A percentile compares a stretch with the other conserved stretches of the same genome.
These are phyloP conservation scores for Fusarium subtropicale DNA, from an alignment of 2,329 filamentous ascomycete genomes.

Conservation along the genomic window DNA sequence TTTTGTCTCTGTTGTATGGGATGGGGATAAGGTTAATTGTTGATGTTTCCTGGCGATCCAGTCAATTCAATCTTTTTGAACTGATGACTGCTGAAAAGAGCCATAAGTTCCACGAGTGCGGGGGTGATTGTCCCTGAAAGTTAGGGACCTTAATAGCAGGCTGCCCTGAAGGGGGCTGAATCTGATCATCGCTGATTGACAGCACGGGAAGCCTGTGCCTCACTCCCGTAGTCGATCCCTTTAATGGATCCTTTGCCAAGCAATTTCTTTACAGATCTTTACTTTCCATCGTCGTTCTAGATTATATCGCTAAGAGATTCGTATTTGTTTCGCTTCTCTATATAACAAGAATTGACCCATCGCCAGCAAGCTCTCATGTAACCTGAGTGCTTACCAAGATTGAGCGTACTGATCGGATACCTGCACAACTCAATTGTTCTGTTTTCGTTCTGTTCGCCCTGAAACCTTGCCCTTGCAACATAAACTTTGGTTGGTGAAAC, in stretches of 20 bases:
- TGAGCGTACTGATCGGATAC: too few relatives aligned
- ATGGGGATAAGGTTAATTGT: neutral
- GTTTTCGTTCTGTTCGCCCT: neutral
- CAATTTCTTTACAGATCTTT: constrained; percentile 8
- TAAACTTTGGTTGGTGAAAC: constrained; percentile 4
- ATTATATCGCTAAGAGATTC: neutral
- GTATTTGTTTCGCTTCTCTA: neutral
- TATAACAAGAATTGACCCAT: too few relatives aligned
- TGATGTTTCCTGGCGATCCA: neutral
- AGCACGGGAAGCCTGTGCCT: neutral
- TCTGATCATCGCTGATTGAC: neutral
- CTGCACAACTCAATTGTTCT: neutral
- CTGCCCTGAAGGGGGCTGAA: neutral
- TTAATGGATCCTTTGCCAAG: constrained; percentile 19
- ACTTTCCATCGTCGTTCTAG: constrained; percentile 3
- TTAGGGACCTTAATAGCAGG: neutral
- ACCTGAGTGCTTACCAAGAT: too few relatives aligned
- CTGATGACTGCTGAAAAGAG: neutral
- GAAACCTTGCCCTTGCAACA: neutral
- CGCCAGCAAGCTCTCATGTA: neutral
- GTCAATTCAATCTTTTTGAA: neutral
- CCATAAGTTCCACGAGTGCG: constrained; percentile 15
- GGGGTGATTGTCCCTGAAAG: neutral
- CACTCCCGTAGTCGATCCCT: constrained; percentile 14
- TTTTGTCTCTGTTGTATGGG: neutral